phyloP scores from a whole-genome alignment of 495 filamentous ascomycete genomes.

The Hypoxylon trugodes region DNA sequence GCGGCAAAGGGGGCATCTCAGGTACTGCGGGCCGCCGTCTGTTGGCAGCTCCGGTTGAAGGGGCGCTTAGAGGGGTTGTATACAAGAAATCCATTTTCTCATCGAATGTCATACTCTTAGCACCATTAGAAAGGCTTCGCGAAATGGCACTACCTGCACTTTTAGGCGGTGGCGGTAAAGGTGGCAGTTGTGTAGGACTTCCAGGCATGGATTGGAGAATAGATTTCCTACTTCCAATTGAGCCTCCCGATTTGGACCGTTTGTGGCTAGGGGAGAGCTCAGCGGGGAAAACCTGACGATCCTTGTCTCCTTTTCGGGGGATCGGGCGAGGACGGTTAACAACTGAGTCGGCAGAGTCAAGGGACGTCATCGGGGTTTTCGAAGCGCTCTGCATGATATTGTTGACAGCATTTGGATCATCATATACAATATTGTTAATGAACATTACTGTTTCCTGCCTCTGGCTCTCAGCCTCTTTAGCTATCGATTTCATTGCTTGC shows the following conservation, averaged over 20 bases:
- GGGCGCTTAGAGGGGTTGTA: slow-evolving; percentile 50
- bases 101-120: slow-evolving; percentile 63
- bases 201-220: slow-evolving; percentile 53
- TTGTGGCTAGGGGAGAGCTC: slow-evolving; percentile 49
- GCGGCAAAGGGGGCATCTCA: slow-evolving; percentile 51
- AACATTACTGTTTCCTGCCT: slow-evolving; percentile 60
- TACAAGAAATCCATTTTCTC: slow-evolving; percentile 62
- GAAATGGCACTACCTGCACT: slow-evolving; percentile 42
- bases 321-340: slow-evolving; percentile 63
- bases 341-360: slow-evolving; percentile 47
- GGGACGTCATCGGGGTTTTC: slow-evolving; percentile 37
- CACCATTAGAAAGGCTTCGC: slow-evolving; percentile 53
- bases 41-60: slow-evolving; percentile 15
- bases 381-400: slow-evolving; percentile 53
- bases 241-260: slow-evolving; percentile 56
- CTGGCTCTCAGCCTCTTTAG: slow-evolving; percentile 40
- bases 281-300: slow-evolving; percentile 51
- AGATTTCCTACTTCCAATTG: slow-evolving; percentile 52
- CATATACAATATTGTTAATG: slow-evolving; percentile 60
- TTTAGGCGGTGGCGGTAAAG: slow-evolving; percentile 56
- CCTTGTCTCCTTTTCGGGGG: slow-evolving; percentile 52
- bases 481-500: slow-evolving; percentile 47
- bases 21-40: slow-evolving; percentile 54
- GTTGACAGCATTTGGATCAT: slow-evolving; percentile 55
- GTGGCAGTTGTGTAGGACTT: slow-evolving; percentile 58